Evolutionary conservation across 495 filamentous ascomycete species (phyloP), one percentile per base, ranked within the genome.

Genomic region (Penicillium paradoxum): DNA sequence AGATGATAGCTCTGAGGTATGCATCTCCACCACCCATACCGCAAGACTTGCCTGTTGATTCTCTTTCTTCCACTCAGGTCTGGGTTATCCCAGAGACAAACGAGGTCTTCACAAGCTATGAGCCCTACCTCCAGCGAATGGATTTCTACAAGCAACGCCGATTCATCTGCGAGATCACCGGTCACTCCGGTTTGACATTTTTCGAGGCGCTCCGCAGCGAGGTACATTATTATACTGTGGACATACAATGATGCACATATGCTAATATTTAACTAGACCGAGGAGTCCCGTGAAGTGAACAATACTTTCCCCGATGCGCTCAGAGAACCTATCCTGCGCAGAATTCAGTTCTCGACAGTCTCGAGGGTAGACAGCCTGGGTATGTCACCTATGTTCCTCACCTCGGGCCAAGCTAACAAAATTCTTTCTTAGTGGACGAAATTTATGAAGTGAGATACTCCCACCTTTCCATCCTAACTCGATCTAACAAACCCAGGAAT

Each of bases 131-230:
- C 29, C 79, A 80, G 53, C 80, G 91, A 32, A 83, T 90, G 80
- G 92, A 97, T 67, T 96, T 95, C 66, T 96, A 96, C 65, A 91
- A 87, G 50, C 89, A 95, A 83, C 87, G 85, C 54, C 83, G 86
- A 39, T 99, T 97, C 64, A 95, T 92, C 46, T 96, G 92, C 67
- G 86, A 93, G 56, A 92, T 97, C 53, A 97, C 89, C 3, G 93
- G 93, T 30, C 91, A 96, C 69, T 95, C 91, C 24, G 87, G 87
- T 24, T 71, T 97, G 58, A 92, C 79, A n/a, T 97, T 95, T 68
- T 97, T 95, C 53, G 90, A 97, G 48, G 93, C 93, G 4, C 77
- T 91, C 14, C 83, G 88, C 65, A 96, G 91, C 69, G 95, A 98
- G 82, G 93, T 97, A 82, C 36, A 84, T 72, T 44, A 47, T 53